Evolutionary conservation across 2,329 filamentous ascomycete genomes (phyloP).

Genomic region (Nemania sp.): DNA sequence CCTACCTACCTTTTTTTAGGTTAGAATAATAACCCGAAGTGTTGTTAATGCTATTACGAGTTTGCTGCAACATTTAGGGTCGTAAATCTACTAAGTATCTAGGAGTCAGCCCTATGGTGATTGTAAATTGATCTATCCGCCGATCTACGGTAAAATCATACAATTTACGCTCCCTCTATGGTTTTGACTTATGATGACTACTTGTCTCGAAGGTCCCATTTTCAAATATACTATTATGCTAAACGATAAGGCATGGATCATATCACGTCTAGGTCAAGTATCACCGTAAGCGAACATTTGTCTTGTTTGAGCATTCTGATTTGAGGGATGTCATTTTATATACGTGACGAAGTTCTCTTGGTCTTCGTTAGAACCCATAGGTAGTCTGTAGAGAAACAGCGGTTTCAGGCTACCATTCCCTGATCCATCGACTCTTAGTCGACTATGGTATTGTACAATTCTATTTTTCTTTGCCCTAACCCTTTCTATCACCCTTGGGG

Average conservation of each 20-base stretch:
- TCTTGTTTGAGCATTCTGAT: constrained; percentile 8
- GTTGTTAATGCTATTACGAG: too few relatives aligned
- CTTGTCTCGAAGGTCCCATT: not conserved
- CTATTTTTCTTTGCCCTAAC: not conserved
- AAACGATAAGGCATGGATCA: too few relatives aligned
- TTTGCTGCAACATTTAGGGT: too few relatives aligned
- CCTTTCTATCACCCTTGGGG: not conserved
- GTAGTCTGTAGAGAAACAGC: not conserved
- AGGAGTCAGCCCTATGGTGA: not conserved
- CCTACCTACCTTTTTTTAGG: not conserved
- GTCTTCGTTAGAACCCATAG: not conserved
- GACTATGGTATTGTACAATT: constrained; percentile 28
- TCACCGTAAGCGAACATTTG: too few relatives aligned
- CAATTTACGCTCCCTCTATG: not conserved
- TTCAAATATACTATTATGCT: not conserved
- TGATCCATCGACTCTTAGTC: not conserved
- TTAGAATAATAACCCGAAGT: too few relatives aligned
- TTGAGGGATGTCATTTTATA: not conserved
- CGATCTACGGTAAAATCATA: not conserved
- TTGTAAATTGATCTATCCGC: not conserved
- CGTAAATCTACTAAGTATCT: not conserved
- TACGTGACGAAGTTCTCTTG: not conserved
- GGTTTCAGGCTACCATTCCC: not conserved
- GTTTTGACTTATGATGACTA: not conserved
- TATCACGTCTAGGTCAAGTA: not conserved